A percentile compares a stretch with the other conserved stretches of the same genome.
phyloP scores from a whole-genome alignment of 2,329 filamentous ascomycete species.

The Pochonia chlamydosporia region DNA sequence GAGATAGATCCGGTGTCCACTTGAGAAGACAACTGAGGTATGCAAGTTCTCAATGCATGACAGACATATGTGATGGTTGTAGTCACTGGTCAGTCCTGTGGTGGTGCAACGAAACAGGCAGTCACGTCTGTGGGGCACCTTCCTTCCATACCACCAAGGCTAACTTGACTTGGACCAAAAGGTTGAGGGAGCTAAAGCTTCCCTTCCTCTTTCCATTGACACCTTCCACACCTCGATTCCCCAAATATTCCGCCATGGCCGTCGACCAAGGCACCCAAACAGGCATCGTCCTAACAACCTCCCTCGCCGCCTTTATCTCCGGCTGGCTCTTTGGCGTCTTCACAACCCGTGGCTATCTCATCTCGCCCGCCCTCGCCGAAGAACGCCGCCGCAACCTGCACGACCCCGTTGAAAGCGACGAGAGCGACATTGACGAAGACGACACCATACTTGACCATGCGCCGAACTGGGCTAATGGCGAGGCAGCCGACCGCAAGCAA shows the following conservation, averaged over 20 bases:
- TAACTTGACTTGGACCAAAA: too few relatives aligned
- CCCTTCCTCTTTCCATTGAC: too few relatives aligned
- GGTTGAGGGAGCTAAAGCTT: too few relatives aligned
- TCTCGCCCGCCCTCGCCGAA: constrained; percentile 49
- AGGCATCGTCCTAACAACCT: constrained; percentile 65
- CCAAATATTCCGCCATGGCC: constrained; percentile 2
- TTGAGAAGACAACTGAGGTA: too few relatives aligned
- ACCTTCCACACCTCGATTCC: too few relatives aligned
- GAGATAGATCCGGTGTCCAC: too few relatives aligned
- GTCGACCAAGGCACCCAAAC: constrained; percentile 28
- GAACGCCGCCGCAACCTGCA: constrained; percentile 49
- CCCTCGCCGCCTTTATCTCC: constrained; percentile 65
- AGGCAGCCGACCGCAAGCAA: constrained; percentile 53
- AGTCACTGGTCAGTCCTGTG: too few relatives aligned
- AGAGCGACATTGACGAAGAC: constrained; percentile 60
- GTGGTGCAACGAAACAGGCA: too few relatives aligned
- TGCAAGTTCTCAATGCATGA: too few relatives aligned
- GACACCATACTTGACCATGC: constrained; percentile 58
- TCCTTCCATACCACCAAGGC: too few relatives aligned
- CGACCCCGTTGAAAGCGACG: constrained; percentile 63
- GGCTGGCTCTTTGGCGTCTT: constrained; percentile 82
- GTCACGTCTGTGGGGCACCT: too few relatives aligned
- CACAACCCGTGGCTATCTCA: constrained; percentile 53
- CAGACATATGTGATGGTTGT: too few relatives aligned
- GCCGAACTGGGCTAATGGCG: constrained; percentile 59